A percentile compares a stretch with the other conserved stretches of the same genome.
Conservation (phyloP, 371 early-diverging fungal species). For the Massospora cicadina region DNA sequence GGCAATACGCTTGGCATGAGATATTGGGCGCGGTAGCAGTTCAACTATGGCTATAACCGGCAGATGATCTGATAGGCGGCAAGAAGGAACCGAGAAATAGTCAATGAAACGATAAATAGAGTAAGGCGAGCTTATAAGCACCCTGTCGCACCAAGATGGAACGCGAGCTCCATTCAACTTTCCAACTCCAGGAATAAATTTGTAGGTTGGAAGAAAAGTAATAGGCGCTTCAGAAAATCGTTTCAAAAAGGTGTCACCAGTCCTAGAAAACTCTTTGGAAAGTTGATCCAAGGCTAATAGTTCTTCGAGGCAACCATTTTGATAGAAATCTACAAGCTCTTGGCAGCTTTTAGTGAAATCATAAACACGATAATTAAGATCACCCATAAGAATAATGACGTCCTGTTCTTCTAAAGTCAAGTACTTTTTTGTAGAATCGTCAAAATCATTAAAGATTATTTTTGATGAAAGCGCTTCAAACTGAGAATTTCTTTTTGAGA, state of each 20-base stretch:
- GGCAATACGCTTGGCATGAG: neutral
- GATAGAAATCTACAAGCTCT: neutral
- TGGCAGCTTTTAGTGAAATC: neutral
- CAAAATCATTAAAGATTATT: neutral
- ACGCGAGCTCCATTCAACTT: neutral
- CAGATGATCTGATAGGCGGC: neutral
- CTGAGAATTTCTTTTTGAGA: neutral
- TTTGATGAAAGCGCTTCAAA: neutral
- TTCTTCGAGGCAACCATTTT: neutral
- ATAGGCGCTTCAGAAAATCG: neutral
- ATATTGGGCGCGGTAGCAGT: neutral
- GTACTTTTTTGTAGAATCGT: neutral
- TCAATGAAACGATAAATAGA: neutral
- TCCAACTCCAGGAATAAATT: neutral
- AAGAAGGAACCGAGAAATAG: neutral
- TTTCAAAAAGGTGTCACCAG: neutral
- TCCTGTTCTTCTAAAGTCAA: neutral
- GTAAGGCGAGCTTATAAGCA: neutral
- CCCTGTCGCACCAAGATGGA: neutral
- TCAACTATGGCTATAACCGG: neutral
- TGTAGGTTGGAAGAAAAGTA: neutral
- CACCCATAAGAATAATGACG: neutral
- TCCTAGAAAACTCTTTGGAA: neutral
- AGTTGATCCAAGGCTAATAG: neutral
- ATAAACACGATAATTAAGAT: neutral